These are phyloP conservation scores for Fragosphaeria purpurea DNA, from an alignment of 2,329 filamentous ascomycete genomes.

Conservation along the genomic window DNA sequence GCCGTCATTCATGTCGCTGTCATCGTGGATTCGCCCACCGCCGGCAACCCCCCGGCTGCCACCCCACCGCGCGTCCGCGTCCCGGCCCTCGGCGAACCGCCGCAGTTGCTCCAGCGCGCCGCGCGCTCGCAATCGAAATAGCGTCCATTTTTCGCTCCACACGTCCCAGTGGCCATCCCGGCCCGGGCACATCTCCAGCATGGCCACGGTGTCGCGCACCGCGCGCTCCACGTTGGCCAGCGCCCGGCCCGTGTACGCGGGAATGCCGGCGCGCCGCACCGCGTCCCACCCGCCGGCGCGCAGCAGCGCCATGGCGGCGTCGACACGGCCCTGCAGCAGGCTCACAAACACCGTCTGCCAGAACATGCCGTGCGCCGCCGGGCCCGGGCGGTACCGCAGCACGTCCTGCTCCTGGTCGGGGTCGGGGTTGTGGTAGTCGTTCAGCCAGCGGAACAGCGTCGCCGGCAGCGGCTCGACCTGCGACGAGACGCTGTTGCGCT, in stretches of 20 bases:
- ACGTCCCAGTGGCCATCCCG: constrained; percentile 70
- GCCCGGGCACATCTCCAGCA: constrained; percentile 66
- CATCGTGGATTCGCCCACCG: constrained; percentile 6
- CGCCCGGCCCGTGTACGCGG: constrained; percentile 63
- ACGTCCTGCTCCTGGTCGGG: constrained; percentile 58
- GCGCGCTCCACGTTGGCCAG: constrained; percentile 70
- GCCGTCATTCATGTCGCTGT: constrained; percentile 55
- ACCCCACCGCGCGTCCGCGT: constrained; percentile 2
- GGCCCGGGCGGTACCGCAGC: constrained; percentile 54
- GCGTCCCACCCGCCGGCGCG: constrained; percentile 68
- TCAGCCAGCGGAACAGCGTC: constrained; percentile 74
- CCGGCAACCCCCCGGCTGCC: constrained; percentile 16
- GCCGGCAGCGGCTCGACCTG: constrained; percentile 51
- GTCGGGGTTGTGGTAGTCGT: constrained; percentile 63
- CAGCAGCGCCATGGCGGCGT: constrained; percentile 57
- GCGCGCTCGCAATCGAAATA: constrained; percentile 69
- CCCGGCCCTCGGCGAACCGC: constrained; percentile 67
- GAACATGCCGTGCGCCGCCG: constrained; percentile 66
- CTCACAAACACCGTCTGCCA: constrained; percentile 76
- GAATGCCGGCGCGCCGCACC: constrained; percentile 56
- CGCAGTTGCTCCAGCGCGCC: constrained; percentile 61
- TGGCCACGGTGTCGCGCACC: constrained; percentile 54
- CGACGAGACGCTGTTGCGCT: constrained; percentile 18
- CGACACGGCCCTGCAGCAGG: constrained; percentile 65
- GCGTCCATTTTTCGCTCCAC: constrained; percentile 67